Evolutionary conservation across 495 filamentous ascomycete species (phyloP), one percentile per base, ranked within the genome.

Genomic region (Neohortaea acidophila): DNA sequence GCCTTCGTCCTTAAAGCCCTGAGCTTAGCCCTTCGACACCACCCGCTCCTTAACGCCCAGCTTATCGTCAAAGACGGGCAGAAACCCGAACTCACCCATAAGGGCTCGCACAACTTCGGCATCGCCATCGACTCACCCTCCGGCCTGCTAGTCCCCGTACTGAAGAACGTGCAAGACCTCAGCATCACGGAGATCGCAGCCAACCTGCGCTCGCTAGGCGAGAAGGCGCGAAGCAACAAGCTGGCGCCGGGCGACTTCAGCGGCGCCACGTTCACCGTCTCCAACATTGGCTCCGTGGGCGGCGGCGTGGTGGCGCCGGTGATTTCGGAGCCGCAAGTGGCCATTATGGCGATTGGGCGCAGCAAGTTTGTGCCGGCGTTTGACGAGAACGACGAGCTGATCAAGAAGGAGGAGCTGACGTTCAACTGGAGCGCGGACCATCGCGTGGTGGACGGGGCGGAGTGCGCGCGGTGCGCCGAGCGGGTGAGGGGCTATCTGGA

Each of bases 371-470:
- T 83, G 18, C 82, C 81, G 10, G 74, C 73, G n/a, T 86, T 86
- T 56, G 52, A 58, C 15, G 53, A 57, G 30, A 48, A 60, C 14
- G 69, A 61, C 5, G 60, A 68, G 43, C 54, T 85, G 14, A 62
- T 83, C 17, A 66, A 59, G 51, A 73, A 69, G 56, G 69, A 79
- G 41, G 63, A 83, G 21, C 73, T 75, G 48, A 81, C 89, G 54
- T 87, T 96, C 48, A 93, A 84, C 53, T 99, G 86, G 86, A 87
- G 84, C 53, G 91, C 87, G 14, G 91, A 99, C 59, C 91, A 99
- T 61, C 65, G 91, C 4, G 76, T 96, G 35, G 73, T 96, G 31
- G 91, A 99, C 61, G 91, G 91, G 4, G 89, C 85, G 21, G 91
- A 81, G 20, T 79, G 93, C 73, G 91, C 91, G 7, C 63, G 84